phyloP scores from a whole-genome alignment of 1,139 yeast genomes.

The Yamadazyma atlantica region DNA sequence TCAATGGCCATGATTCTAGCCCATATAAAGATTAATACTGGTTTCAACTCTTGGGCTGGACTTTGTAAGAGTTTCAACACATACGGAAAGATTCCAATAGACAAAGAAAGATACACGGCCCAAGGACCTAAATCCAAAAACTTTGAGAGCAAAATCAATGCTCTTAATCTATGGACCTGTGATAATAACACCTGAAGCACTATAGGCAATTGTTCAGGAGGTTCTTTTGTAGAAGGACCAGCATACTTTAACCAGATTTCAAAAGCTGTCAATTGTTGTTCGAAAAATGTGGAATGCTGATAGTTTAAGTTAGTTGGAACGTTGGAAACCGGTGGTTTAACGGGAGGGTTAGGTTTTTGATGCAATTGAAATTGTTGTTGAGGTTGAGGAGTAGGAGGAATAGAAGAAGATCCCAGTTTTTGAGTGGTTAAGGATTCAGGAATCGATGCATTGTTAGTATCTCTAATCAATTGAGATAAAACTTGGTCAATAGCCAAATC shows the following conservation, averaged over 20 bases:
- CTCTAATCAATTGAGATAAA: conserved; percentile 61
- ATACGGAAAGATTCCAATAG: conserved; percentile 95
- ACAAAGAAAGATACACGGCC: conserved; percentile 91
- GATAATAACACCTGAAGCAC: conserved; percentile 89
- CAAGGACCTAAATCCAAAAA: conserved; percentile 95
- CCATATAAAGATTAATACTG: conserved; percentile 95
- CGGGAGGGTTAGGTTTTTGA: conserved; percentile 1
- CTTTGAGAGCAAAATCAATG: conserved; percentile 77
- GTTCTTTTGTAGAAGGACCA: conserved; percentile 77
- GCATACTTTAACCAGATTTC: conserved; percentile 91
- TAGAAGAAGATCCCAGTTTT: conserved; percentile 1
- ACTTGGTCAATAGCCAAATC: conserved; percentile 96
- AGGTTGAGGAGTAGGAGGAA: conserved; percentile 10
- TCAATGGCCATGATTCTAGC: conserved; percentile 97
- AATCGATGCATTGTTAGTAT: conserved; percentile 6
- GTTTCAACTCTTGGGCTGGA: conserved; percentile 94
- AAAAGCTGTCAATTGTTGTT: conserved; percentile 93
- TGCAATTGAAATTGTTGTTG: conserved; percentile 7
- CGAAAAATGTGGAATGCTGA: conserved; percentile 91
- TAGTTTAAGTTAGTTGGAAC: conserved; percentile 33
- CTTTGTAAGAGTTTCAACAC: conserved; percentile 86
- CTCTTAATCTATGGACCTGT: conserved; percentile 90
- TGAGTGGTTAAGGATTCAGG: background rate
- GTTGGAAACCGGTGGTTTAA: conserved; percentile 1
- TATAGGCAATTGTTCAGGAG: conserved; percentile 95